A percentile compares a stretch with the other conserved stretches of the same genome.
Conservation (phyloP, 2,329 filamentous ascomycete species). For the Blastomyces parvus region DNA sequence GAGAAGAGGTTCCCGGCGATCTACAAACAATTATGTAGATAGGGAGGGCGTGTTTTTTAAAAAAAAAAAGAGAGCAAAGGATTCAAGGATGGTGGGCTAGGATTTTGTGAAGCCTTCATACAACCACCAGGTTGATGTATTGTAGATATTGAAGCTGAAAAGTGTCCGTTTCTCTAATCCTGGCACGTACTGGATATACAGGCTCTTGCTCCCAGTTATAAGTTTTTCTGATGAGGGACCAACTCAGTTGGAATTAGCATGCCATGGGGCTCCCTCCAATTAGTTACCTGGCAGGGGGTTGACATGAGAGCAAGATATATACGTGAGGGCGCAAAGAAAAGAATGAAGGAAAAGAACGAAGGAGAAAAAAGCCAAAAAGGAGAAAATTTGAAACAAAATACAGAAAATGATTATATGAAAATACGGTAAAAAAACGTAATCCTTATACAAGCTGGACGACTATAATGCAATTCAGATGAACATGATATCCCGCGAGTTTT, state of each 20-base stretch:
- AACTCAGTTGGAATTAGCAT: not conserved
- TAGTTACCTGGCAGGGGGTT: not conserved
- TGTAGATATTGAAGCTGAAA: not conserved
- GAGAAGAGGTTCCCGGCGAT: not conserved
- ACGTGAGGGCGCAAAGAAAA: not conserved
- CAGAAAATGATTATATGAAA: conserved; percentile 6
- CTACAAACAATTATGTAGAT: not conserved
- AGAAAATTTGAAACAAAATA: conserved; percentile 8
- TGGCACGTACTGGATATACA: not conserved
- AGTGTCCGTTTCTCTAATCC: not conserved
- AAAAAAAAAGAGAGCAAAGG: no score
- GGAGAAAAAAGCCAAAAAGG: conserved; percentile 3
- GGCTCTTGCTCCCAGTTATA: not conserved
- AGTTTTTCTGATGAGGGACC: not conserved
- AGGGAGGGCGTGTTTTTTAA: not conserved
- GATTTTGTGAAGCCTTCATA: not conserved
- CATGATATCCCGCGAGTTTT: conserved; percentile 8
- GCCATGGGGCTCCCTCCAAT: not conserved
- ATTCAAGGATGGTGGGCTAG: not conserved
- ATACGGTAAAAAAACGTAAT: conserved; percentile 10
- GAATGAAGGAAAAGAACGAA: not conserved
- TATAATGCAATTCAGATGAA: conserved; percentile 13
- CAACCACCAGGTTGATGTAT: not conserved
- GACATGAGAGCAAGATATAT: no score
- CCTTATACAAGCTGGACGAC: conserved; percentile 8